Percentiles rank a stretch among this genome's conserved stretches.
phyloP scores from a whole-genome alignment of 495 filamentous ascomycete genomes.

The Choiromyces venosus region DNA sequence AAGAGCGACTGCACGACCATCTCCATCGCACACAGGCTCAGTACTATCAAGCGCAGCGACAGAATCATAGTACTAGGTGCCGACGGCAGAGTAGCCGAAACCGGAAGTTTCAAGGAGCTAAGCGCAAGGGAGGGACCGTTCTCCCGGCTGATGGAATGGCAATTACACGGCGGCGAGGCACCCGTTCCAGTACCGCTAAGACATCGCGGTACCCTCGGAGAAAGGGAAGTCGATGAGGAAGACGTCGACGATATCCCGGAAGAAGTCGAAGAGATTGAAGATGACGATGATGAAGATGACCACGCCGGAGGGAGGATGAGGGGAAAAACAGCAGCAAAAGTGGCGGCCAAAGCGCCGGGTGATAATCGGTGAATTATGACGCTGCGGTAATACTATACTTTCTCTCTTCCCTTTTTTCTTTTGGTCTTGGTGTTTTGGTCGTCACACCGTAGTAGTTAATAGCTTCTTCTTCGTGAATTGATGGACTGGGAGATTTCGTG shows the following conservation, averaged over 20 bases:
- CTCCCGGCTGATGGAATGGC: slow-evolving; percentile 96
- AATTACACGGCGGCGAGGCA: slow-evolving; percentile 76
- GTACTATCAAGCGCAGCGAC: slow-evolving; percentile 92
- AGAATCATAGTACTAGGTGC: slow-evolving; percentile 79
- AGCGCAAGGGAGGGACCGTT: slow-evolving; percentile 74
- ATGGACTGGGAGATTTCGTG: neutral
- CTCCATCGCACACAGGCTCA: slow-evolving; percentile 88
- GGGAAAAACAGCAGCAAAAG: neutral
- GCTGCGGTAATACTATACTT: neutral
- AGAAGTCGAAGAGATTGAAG: neutral
- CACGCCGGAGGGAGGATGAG: neutral
- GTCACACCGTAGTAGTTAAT: neutral
- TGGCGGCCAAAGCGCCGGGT: neutral
- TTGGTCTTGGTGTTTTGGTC: neutral
- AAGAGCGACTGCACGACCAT: slow-evolving; percentile 78
- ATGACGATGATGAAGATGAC: neutral
- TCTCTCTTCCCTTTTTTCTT: neutral
- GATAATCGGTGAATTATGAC: neutral
- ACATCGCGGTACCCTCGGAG: neutral
- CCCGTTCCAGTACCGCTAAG: neutral
- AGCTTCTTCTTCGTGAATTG: neutral
- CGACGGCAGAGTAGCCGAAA: slow-evolving; percentile 84
- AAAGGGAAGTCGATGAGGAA: neutral
- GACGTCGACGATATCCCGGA: neutral
- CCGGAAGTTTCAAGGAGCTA: slow-evolving; percentile 74